A percentile compares a stretch with the other conserved stretches of the same genome.
Conservation (phyloP, 768 basidiomycete species). For the Naganishia friedmannii region DNA sequence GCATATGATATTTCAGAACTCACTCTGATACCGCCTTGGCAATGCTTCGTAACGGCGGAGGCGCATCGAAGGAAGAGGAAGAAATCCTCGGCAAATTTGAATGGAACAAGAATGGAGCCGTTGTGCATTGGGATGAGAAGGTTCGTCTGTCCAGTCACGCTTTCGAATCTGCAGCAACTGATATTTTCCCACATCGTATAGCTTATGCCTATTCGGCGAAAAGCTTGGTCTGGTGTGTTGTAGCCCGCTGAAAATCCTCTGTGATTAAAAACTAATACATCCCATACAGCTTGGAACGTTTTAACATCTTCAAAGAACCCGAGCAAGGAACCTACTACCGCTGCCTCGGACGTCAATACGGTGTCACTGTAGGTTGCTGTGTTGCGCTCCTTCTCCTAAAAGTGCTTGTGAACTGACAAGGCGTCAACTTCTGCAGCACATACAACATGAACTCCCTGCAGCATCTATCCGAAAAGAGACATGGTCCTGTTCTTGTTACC, state of each 20-base stretch:
- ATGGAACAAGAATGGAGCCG: conserved; percentile 68
- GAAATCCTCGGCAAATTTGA: conserved; percentile 61
- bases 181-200: conserved; percentile 38
- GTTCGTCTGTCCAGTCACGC: conserved; percentile 53
- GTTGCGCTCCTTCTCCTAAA: not conserved
- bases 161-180: not conserved
- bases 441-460: conserved; percentile 78
- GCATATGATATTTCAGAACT: conserved; percentile 28
- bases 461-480: conserved; percentile 59
- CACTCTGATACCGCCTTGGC: conserved; percentile 66
- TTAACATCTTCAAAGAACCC: conserved; percentile 56
- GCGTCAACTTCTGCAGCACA: conserved; percentile 39
- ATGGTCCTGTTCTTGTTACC: conserved; percentile 68
- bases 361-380: conserved; percentile 61
- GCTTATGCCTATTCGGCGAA: conserved; percentile 65
- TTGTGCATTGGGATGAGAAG: conserved; percentile 64
- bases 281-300: conserved; percentile 65
- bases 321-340: conserved; percentile 41
- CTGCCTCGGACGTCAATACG: conserved; percentile 58
- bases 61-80: conserved; percentile 59
- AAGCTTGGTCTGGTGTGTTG: conserved; percentile 62
- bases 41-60: conserved; percentile 56
- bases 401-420: not conserved
- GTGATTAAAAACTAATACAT: not conserved
- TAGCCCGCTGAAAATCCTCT: not conserved